Percentiles rank a stretch among this genome's conserved stretches.
Evolutionary conservation across 2,329 filamentous ascomycete genomes (phyloP).

Genomic region (Proliferodiscus dingleyae): DNA sequence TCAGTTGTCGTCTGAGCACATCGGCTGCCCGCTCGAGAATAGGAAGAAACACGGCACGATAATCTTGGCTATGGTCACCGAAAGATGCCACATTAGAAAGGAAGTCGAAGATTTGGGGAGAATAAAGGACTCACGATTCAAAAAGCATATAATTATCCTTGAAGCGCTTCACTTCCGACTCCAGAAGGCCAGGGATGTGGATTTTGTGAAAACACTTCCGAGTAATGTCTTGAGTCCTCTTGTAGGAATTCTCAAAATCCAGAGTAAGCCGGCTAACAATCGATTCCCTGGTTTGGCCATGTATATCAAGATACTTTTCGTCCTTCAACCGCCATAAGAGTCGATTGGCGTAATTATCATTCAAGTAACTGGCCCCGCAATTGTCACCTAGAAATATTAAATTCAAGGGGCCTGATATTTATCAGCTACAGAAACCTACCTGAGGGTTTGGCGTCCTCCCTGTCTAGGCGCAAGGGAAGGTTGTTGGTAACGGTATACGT

Average conservation of each 20-base stretch:
- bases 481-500: slow-evolving; percentile 26
- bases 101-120: background rate
- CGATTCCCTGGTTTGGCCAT: background rate
- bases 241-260: background rate
- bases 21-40: slow-evolving; percentile 8
- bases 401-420: background rate
- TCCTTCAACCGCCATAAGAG: slow-evolving; percentile 1
- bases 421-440: slow-evolving; percentile 8
- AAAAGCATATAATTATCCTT: slow-evolving; percentile 8
- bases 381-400: slow-evolving; percentile 6
- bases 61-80: slow-evolving; percentile 10
- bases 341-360: slow-evolving; percentile 7
- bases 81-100: background rate
- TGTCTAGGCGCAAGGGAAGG: slow-evolving; percentile 22
- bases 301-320: slow-evolving; percentile 1
- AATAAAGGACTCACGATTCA: slow-evolving; percentile 9
- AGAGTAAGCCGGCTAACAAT: background rate
- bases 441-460: slow-evolving; percentile 15
- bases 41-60: slow-evolving; percentile 14
- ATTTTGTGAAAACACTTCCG: background rate
- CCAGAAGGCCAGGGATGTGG: background rate
- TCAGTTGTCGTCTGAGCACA: slow-evolving; percentile 12
- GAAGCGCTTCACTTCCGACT: slow-evolving; percentile 10
- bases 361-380: slow-evolving; percentile 14
- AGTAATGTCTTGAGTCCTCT: slow-evolving; percentile 1